Base-by-base conservation (phyloP, 768 basidiomycete genomes). In the Lentinula edodes region DNA sequence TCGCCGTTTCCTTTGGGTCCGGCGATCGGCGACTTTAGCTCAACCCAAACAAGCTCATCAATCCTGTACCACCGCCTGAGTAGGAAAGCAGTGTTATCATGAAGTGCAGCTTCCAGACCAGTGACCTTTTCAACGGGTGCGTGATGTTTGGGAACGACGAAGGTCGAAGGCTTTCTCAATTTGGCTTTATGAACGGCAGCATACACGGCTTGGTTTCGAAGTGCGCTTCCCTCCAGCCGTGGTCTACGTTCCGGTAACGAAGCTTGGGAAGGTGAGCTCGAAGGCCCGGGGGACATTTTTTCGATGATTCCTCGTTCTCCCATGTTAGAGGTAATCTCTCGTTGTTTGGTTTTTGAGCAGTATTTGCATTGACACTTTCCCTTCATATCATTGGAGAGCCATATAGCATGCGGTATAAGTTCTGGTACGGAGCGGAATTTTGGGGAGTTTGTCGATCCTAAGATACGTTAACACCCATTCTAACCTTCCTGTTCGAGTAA, bases 401-500 rank as follows among this genome's bases (percentile, higher is more conserved):
- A 94, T 61, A 86, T 76, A 2, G 89, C 89, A 66, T 95, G 93
- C 4, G 91, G 91, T 52, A 89, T 82, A 70, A 94, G 92, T 69
- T 95, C 93, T 52, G 88, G 88, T n/a, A 86, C 76, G 12, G 91
- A 93, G 46, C 93, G 88, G 71, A 93, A 94, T 59, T 75, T 81
- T 35, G 73, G 75, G 43, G 78, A 73, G n/a, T n/a, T 12, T 32
- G 39, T 58, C 53, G 58, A 65, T 42, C 58, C 28, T 43, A 23
- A 28, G 39, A 52, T 15, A 5, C 5, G 28, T n/a, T 34, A n/a
- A 46, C 73, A 1, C 78, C 71, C 20, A 46, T 58, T 6, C 28
- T 41, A 9, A 10, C 16, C 36, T 42, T n/a, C n/a, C n/a, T 60
- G 1, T 32, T 2, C 0, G 15, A 18, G 53, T 16, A 34, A 20